Conservation (phyloP, 2,329 filamentous ascomycete genomes). For the Monilinia fructicola region DNA sequence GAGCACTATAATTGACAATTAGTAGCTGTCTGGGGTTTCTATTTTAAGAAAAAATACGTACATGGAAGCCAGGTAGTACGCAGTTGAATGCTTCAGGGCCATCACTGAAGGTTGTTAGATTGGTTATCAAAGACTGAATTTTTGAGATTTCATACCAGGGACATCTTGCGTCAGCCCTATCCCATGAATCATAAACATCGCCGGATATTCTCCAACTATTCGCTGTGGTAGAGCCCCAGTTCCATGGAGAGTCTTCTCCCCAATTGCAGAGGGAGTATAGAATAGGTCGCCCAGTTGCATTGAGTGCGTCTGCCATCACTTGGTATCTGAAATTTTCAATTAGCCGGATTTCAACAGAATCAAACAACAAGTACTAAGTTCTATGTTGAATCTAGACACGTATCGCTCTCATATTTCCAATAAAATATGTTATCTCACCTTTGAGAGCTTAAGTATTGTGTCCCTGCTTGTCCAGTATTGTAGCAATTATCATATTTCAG, state of each 20-base stretch:
- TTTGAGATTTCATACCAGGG: constrained; percentile 29
- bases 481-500: constrained; percentile 59
- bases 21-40: neutral
- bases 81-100: constrained; percentile 43
- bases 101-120: constrained; percentile 33
- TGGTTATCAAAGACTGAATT: neutral
- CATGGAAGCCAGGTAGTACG: constrained; percentile 36
- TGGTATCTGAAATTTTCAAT: constrained; percentile 36
- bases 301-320: constrained; percentile 42
- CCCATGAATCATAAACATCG: constrained; percentile 44
- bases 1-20: constrained; percentile 32
- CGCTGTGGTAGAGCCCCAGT: constrained; percentile 41
- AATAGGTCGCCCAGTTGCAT: constrained; percentile 43
- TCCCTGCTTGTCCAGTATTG: constrained; percentile 53
- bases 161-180: constrained; percentile 44
- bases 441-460: constrained; percentile 43
- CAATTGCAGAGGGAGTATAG: constrained; percentile 48
- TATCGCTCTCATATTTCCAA: neutral
- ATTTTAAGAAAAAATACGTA: neutral
- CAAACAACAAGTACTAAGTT: too few relatives aligned
- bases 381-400: neutral
- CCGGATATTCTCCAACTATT: constrained; percentile 45
- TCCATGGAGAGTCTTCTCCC: constrained; percentile 50
- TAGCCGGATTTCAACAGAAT: constrained; percentile 9
- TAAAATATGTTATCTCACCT: constrained; percentile 36